Evolutionary conservation across 805 yeast species (phyloP).

Genomic region (Kluyveromyces starmeri): DNA sequence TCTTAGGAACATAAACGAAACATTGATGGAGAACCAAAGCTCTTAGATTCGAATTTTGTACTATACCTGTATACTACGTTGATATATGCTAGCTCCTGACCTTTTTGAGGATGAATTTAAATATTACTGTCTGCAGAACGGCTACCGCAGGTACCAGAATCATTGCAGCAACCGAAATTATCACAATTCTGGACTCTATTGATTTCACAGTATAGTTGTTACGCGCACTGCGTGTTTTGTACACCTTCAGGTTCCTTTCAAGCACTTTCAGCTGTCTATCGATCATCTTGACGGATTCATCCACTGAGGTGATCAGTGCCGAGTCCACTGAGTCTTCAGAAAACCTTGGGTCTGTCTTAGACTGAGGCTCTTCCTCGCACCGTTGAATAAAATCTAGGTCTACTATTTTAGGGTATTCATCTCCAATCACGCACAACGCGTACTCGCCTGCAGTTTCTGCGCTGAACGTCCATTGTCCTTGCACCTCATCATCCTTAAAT

Average conservation of each 20-base stretch:
- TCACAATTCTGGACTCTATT: conserved; percentile 53
- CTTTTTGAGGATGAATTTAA: conserved; percentile 33
- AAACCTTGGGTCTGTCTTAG: background rate
- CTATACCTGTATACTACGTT: conserved; percentile 1
- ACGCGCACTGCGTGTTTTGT: conserved; percentile 83
- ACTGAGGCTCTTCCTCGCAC: conserved; percentile 15
- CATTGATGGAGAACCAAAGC: no score
- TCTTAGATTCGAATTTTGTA: no score
- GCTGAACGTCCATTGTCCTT: conserved; percentile 68
- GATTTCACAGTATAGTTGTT: conserved; percentile 72
- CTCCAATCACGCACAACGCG: conserved; percentile 80
- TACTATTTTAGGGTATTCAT: conserved; percentile 74
- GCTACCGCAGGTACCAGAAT: conserved; percentile 63
- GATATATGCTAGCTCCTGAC: background rate
- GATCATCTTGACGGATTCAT: conserved; percentile 43
- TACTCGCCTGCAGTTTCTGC: conserved; percentile 70
- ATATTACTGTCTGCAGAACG: conserved; percentile 54
- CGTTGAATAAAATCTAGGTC: conserved; percentile 59
- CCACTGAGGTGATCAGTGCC: conserved; percentile 39
- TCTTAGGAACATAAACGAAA: no score
- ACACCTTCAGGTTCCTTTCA: conserved; percentile 60
- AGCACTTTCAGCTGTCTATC: conserved; percentile 52
- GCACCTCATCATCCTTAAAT: conserved; percentile 53
- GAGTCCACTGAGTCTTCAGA: conserved; percentile 45
- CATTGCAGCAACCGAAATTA: conserved; percentile 59